These are phyloP conservation scores for Fusarium temperatum DNA, from an alignment of 2,329 filamentous ascomycete species.

Conservation along the genomic window DNA sequence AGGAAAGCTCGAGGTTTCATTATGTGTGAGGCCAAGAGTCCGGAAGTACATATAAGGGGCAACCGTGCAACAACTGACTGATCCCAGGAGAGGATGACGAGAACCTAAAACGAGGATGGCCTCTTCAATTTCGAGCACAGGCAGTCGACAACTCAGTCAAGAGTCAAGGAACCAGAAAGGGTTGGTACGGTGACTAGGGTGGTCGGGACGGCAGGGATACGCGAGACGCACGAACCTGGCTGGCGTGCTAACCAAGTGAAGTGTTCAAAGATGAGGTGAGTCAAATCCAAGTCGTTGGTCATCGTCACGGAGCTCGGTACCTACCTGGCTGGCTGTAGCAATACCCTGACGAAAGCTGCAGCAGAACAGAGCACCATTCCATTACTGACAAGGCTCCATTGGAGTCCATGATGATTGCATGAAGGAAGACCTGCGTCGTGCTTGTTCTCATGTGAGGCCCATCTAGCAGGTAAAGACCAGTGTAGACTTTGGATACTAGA, in stretches of 20 bases:
- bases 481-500: not conserved
- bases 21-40: not conserved
- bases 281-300: constrained; percentile 25
- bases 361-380: not conserved
- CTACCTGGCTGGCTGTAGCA: not conserved
- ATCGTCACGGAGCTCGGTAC: constrained; percentile 9
- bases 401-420: constrained; percentile 16
- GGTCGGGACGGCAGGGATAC: constrained; percentile 39
- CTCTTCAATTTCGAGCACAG: constrained; percentile 20
- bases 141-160: constrained; percentile 21
- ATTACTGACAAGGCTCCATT: constrained; percentile 10
- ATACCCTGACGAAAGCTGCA: constrained; percentile 4
- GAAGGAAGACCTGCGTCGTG: not conserved
- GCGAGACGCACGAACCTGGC: constrained; percentile 41
- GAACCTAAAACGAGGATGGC: constrained; percentile 20
- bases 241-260: constrained; percentile 35
- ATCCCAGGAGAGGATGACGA: constrained; percentile 2
- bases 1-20: constrained; percentile 1
- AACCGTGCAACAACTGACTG: not conserved
- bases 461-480: not conserved
- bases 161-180: constrained; percentile 18
- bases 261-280: constrained; percentile 32
- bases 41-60: not conserved
- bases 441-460: constrained; percentile 9
- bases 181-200: constrained; percentile 40